Percentiles rank a stretch among this genome's conserved stretches.
These are phyloP conservation scores for Tolypocladium tropicale DNA, from an alignment of 2,329 filamentous ascomycete genomes.

Conservation along the genomic window DNA sequence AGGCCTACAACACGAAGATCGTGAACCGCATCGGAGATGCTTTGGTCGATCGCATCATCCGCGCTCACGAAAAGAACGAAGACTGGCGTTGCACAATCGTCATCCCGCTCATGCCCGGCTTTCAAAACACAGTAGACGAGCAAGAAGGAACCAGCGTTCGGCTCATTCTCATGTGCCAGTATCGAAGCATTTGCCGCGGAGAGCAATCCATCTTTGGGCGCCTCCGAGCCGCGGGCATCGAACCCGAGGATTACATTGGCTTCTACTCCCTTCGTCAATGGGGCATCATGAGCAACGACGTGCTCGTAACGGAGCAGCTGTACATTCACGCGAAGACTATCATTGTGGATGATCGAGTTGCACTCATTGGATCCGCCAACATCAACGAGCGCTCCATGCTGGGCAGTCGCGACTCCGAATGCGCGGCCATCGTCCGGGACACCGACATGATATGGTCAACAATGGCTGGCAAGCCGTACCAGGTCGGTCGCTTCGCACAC, in stretches of 20 bases:
- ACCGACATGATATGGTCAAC: slow-evolving; percentile 85
- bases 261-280: slow-evolving; percentile 90
- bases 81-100: slow-evolving; percentile 85
- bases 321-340: slow-evolving; percentile 98
- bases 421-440: slow-evolving; percentile 81
- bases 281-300: slow-evolving; percentile 80
- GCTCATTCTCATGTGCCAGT: slow-evolving; percentile 95
- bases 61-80: slow-evolving; percentile 73
- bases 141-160: slow-evolving; percentile 91
- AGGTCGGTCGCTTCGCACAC: slow-evolving; percentile 85
- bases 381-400: slow-evolving; percentile 98
- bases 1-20: slow-evolving; percentile 78
- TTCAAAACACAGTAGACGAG: slow-evolving; percentile 91
- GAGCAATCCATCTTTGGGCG: slow-evolving; percentile 87
- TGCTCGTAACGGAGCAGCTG: slow-evolving; percentile 85
- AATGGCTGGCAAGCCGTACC: slow-evolving; percentile 84
- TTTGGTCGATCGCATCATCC: slow-evolving; percentile 80
- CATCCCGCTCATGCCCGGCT: slow-evolving; percentile 95
- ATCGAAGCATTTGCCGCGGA: slow-evolving; percentile 88
- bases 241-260: slow-evolving; percentile 89
- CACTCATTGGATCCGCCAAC: slow-evolving; percentile 92
- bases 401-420: slow-evolving; percentile 83
- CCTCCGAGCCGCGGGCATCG: slow-evolving; percentile 67
- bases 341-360: slow-evolving; percentile 86
- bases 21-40: slow-evolving; percentile 92